Base-by-base conservation (phyloP, 1,139 yeast species). In the Candida tropicalis region DNA sequence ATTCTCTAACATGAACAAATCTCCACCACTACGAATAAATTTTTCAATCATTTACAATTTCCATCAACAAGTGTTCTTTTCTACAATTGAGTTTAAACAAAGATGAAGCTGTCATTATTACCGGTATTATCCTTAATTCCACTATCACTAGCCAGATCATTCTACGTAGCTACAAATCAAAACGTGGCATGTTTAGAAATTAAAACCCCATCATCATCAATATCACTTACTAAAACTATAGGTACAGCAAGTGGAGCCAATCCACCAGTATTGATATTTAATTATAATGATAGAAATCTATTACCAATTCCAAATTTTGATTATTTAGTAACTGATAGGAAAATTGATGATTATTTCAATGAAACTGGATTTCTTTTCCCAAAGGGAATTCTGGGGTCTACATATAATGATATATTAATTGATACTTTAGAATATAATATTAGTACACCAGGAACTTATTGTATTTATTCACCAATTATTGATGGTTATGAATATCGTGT, bases 221-320 rank as follows among this genome's bases (percentile, higher is more conserved):
- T 31, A 31, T 12, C 28, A 2, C 13, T 38, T 8, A 29, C 36
- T 3, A 38, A 38, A 17, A 38, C 41, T 2, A 28, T 38, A 5
- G 41, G 41, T 4, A 35, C 38, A 12, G 38, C 38, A 24, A 35
- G 38, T 24, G 38, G 38, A 16, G 31, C 25, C 13, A 35, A 35
- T 24, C 38, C 38, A 24, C 38, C 38, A 15, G 31, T 35, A 3
- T 25, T 35, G 12, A 35, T 35, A 10, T 35, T 35, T 17, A 35
- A 35, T 17, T 35, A 35, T 16, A 26, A 35, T n/a, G 38, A 35
- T 8, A 35, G 15, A 25, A 10, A 7, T 17, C 31, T 35, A 24
- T 35, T 35, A 15, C 38, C 38, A 10, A 35, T 47, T n/a, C 50
- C 50, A 5, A 47, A 47, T 39, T 44, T 47, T 26, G 48, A 47